These are phyloP conservation scores for Candida sonorensis DNA, from an alignment of 805 yeast species.

Conservation along the genomic window DNA sequence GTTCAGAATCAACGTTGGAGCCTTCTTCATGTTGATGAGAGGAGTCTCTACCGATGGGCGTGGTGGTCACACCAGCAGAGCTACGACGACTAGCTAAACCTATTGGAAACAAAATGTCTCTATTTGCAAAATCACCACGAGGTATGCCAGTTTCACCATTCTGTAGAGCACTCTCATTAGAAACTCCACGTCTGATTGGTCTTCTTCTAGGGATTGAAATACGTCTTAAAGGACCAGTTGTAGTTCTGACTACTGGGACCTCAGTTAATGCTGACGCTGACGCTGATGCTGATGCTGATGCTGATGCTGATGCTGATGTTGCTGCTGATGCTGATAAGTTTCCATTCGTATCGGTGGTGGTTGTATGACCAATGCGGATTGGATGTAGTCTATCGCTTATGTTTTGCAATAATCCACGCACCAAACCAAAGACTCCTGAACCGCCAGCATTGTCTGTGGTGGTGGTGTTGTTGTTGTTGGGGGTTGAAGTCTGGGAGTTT, in stretches of 20 bases:
- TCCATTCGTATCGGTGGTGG: constrained; percentile 3
- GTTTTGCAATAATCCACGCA: constrained; percentile 18
- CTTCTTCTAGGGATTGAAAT: not conserved
- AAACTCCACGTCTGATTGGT: too few species aligned
- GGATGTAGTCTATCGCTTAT: constrained; percentile 19
- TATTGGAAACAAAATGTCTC: constrained; percentile 32
- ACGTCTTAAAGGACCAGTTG: constrained; percentile 5
- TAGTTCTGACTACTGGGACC: constrained; percentile 10
- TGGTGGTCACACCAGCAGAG: constrained; percentile 36
- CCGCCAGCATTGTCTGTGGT: constrained; percentile 4
- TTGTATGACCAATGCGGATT: constrained; percentile 6
- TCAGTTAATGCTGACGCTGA: too few species aligned
- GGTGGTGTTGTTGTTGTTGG: constrained; percentile 1
- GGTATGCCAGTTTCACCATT: constrained; percentile 2
- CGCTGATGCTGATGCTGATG: too few species aligned
- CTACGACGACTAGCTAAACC: constrained; percentile 46
- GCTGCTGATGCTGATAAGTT: too few species aligned
- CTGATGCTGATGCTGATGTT: too few species aligned
- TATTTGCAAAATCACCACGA: constrained; percentile 6
- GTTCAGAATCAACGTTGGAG: too few species aligned
- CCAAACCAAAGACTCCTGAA: constrained; percentile 17
- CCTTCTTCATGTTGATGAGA: too few species aligned
- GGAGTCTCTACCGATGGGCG: constrained; percentile 3
- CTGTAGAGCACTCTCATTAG: too few species aligned
- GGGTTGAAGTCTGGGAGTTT: constrained; percentile 1